Conservation (phyloP, 331 rosid genomes). For the Ulmus americana region DNA sequence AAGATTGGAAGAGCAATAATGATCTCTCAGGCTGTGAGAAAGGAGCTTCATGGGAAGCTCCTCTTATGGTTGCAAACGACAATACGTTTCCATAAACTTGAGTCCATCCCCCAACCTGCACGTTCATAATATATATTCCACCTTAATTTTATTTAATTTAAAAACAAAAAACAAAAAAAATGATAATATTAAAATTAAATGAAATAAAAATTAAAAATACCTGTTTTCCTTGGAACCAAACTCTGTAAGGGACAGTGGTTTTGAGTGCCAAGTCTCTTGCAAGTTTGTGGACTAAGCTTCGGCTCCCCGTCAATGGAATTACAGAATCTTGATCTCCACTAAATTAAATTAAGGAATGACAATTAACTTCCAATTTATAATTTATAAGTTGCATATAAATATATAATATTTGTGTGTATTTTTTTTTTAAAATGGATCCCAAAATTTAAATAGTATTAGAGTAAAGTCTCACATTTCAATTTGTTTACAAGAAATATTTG, state of each 20-base stretch:
- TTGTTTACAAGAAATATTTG: too few species aligned
- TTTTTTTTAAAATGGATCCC: too few species aligned
- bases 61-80: conserved; percentile 71
- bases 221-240: conserved; percentile 75
- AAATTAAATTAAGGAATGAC: not conserved
- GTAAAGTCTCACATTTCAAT: too few species aligned
- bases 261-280: conserved; percentile 50
- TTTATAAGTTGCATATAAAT: too few species aligned
- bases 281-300: conserved; percentile 46
- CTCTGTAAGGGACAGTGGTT: conserved; percentile 60
- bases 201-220: conserved; percentile 18
- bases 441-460: too few species aligned
- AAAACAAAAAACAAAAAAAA: too few species aligned
- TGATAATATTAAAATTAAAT: not conserved
- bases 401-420: too few species aligned
- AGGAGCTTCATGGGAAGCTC: conserved; percentile 77
- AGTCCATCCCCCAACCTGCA: conserved; percentile 85
- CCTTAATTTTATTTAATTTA: too few species aligned
- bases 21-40: conserved; percentile 84
- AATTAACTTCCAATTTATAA: too few species aligned
- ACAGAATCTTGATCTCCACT: conserved; percentile 95
- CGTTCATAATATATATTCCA: not conserved
- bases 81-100: conserved; percentile 63
- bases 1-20: conserved; percentile 58
- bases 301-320: conserved; percentile 73